Percentiles rank a stretch among this genome's conserved stretches.
Conservation (phyloP, 2,329 filamentous ascomycete genomes). For the Geosmithia putterillii region DNA sequence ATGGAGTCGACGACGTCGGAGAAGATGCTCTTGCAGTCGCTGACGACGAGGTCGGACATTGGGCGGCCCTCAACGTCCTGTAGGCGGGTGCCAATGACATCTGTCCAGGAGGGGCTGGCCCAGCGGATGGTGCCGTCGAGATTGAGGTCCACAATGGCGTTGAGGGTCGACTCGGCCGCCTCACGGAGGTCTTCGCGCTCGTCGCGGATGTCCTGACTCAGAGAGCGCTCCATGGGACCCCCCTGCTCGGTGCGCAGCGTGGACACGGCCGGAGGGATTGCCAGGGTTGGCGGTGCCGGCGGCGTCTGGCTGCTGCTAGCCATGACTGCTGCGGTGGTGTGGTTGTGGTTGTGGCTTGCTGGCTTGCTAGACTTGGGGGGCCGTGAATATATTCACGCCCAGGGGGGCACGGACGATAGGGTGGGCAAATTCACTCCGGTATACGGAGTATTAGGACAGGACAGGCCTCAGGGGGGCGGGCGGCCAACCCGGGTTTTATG, state of each 20-base stretch:
- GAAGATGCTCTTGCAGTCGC: conserved; percentile 70
- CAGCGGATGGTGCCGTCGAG: conserved; percentile 85
- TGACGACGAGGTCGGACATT: conserved; percentile 69
- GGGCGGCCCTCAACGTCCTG: conserved; percentile 62
- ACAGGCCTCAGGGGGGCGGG: not conserved
- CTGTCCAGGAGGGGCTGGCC: conserved; percentile 92
- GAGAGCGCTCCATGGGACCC: conserved; percentile 47
- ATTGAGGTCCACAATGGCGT: conserved; percentile 89
- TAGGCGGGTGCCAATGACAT: conserved; percentile 73
- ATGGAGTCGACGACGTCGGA: conserved; percentile 75
- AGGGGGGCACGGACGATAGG: not conserved
- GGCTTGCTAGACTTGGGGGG: too few relatives aligned
- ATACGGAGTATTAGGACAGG: not conserved
- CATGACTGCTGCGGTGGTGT: too few relatives aligned
- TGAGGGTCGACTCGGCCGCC: conserved; percentile 90
- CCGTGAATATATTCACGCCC: not conserved
- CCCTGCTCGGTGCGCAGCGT: conserved; percentile 37
- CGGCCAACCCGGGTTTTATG: too few relatives aligned
- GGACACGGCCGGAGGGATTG: conserved; percentile 39
- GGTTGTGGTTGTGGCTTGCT: not conserved
- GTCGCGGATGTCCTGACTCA: conserved; percentile 84
- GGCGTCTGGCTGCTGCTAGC: too few relatives aligned
- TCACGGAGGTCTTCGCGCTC: conserved; percentile 90
- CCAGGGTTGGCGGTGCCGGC: conserved; percentile 17
- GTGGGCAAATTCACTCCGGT: not conserved